Evolutionary conservation across 305 asterid genomes (phyloP), one percentile per base, ranked within the genome.

Genomic region (Coffea humblotiana): DNA sequence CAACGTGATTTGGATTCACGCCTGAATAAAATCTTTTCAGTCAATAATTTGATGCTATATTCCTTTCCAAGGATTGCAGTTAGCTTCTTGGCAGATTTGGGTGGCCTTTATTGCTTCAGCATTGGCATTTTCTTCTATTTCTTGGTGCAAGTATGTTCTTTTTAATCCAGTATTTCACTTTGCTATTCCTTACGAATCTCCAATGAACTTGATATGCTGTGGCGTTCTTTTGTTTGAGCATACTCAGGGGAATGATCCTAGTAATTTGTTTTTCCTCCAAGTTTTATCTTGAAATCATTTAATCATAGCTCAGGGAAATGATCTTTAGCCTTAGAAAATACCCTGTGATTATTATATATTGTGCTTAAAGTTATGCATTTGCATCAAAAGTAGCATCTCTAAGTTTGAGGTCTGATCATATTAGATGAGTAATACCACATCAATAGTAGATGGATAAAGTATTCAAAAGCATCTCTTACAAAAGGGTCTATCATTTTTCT

Each of bases 61-160:
- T 85, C 85, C 78, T 85, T 89, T 87, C 84, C 86, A 87, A 77
- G 89, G 88, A 87, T 81, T 89, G 97, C 98, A 95, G 99, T 95
- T 92, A 90, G 97, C 93, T 95, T 95, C 88, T 96, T 95, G 89
- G 99, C 99, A 75, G 97, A 95, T 83, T 88, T 95, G 80, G 99
- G 99, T 83, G 99, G 99, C 85, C 98, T 96, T 85, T 92, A 90
- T 83, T 94, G 99, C 91, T 82, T 90, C 86, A 94, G 98, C 84
- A 88, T 96, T 82, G 93, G 92, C 75, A 86, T 96, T 78, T 96
- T 96, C 86, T 94, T 91, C 97, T 92, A 82, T 92, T 60, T 91
- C 79, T 79, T 96, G 97, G 90, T 92, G 83, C 99, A 96, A 89
- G 99, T 96, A 92, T 70, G 92, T 85, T 83, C 43, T 79, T 78